Conservation (phyloP, 768 basidiomycete species). For the Lyophyllum atratum region DNA sequence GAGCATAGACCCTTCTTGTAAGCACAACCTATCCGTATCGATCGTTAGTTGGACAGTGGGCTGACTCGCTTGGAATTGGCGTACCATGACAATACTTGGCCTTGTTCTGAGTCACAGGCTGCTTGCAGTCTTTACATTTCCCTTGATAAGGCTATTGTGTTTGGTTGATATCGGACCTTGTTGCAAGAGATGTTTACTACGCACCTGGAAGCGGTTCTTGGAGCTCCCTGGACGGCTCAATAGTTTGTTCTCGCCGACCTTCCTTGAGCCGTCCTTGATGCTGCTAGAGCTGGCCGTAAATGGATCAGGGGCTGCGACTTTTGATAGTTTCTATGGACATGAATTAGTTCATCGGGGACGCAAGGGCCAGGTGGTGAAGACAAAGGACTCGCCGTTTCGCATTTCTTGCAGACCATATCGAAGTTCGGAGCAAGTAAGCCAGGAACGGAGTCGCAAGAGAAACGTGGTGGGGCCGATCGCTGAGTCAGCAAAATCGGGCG, state of each 20-base stretch:
- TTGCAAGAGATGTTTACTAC: conserved; percentile 25
- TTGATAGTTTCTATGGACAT: conserved; percentile 79
- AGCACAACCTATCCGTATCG: conserved; percentile 63
- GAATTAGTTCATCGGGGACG: conserved; percentile 4
- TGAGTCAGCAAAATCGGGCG: conserved; percentile 35
- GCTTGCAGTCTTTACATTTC: conserved; percentile 89
- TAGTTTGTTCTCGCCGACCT: conserved; percentile 85
- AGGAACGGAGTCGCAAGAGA: conserved; percentile 7
- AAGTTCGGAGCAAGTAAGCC: conserved; percentile 19
- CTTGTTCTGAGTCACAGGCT: conserved; percentile 79
- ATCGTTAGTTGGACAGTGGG: conserved; percentile 1
- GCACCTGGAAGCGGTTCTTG: conserved; percentile 77
- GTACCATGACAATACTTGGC: conserved; percentile 89
- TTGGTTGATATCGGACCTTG: conserved; percentile 15
- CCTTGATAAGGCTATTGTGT: conserved; percentile 74
- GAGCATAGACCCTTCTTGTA: conserved; percentile 86
- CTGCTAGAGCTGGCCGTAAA: conserved; percentile 72
- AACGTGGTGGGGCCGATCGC: conserved; percentile 26
- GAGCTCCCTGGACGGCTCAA: conserved; percentile 68
- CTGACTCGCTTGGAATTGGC: conserved; percentile 21
- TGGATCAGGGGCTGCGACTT: conserved; percentile 87
- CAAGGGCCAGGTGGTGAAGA: conserved; percentile 9
- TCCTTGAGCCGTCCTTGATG: conserved; percentile 80
- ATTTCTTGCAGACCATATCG: conserved; percentile 87
- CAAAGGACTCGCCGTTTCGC: conserved; percentile 59